A percentile compares a stretch with the other conserved stretches of the same genome.
Evolutionary conservation across 805 yeast species (phyloP).

Genomic region (Nakazawaea molendinolei): DNA sequence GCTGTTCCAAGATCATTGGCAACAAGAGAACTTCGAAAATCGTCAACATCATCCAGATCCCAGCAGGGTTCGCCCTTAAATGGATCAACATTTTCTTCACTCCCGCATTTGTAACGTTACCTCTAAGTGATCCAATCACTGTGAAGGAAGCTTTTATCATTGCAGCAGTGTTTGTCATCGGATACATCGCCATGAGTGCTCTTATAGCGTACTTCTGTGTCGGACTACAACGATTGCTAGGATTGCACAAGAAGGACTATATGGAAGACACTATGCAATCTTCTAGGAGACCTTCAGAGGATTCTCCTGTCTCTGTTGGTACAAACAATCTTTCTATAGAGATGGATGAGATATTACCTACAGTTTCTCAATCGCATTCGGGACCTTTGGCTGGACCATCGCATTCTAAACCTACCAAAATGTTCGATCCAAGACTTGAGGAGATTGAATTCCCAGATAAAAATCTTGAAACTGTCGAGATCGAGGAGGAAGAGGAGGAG

Average conservation of each 20-base stretch:
- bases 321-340: conserved; percentile 7
- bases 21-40: conserved; percentile 22
- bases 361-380: background rate
- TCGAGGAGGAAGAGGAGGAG: conserved; percentile 10
- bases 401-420: conserved; percentile 5
- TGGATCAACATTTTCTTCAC: conserved; percentile 80
- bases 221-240: conserved; percentile 29
- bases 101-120: conserved; percentile 69
- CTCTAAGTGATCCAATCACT: conserved; percentile 57
- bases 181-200: conserved; percentile 48
- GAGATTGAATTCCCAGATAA: conserved; percentile 1
- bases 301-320: background rate
- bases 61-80: conserved; percentile 59
- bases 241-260: conserved; percentile 12
- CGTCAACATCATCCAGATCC: conserved; percentile 40
- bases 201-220: conserved; percentile 43
- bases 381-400: background rate
- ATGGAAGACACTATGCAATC: conserved; percentile 7
- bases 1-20: conserved; percentile 30
- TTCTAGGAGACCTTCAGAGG: background rate
- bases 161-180: conserved; percentile 66
- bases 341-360: conserved; percentile 8
- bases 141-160: conserved; percentile 66
- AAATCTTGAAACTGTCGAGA: no score
- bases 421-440: background rate